phyloP scores from a whole-genome alignment of 768 basidiomycete species.

The Calocera cornea region DNA sequence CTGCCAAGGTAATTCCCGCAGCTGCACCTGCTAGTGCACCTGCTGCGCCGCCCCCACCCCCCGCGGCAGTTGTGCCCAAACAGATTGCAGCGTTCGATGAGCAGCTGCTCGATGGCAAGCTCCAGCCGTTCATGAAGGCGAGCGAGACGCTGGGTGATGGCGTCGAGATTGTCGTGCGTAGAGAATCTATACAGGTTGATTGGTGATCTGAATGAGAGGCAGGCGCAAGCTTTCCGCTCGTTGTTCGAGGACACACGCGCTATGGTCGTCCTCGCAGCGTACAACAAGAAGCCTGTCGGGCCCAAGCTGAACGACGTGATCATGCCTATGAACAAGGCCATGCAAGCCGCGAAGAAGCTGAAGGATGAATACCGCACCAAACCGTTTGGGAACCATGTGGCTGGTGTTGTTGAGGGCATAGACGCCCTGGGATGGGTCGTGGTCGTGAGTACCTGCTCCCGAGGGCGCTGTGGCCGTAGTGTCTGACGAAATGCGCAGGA shows the following conservation, averaged over 20 bases:
- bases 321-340: neutral
- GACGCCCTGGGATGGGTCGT: slow-evolving; percentile 81
- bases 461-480: neutral
- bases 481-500: slow-evolving; percentile 28
- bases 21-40: slow-evolving; percentile 19
- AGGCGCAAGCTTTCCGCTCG: slow-evolving; percentile 58
- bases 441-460: slow-evolving; percentile 38
- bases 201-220: neutral
- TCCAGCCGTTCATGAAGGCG: slow-evolving; percentile 61
- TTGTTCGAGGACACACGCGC: slow-evolving; percentile 55
- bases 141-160: slow-evolving; percentile 56
- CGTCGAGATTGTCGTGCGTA: slow-evolving; percentile 62
- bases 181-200: slow-evolving; percentile 16
- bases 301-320: slow-evolving; percentile 16
- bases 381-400: slow-evolving; percentile 41
- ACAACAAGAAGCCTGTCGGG: slow-evolving; percentile 69
- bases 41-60: slow-evolving; percentile 21
- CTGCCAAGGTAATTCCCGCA: slow-evolving; percentile 17
- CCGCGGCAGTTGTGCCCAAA: slow-evolving; percentile 33
- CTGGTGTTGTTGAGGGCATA: slow-evolving; percentile 56
- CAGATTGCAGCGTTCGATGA: slow-evolving; percentile 63
- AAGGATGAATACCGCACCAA: neutral
- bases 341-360: neutral
- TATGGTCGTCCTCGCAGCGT: slow-evolving; percentile 50
- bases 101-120: slow-evolving; percentile 52